Evolutionary conservation across 306 rosid genomes (phyloP).

Genomic region (Cicer bijugum): DNA sequence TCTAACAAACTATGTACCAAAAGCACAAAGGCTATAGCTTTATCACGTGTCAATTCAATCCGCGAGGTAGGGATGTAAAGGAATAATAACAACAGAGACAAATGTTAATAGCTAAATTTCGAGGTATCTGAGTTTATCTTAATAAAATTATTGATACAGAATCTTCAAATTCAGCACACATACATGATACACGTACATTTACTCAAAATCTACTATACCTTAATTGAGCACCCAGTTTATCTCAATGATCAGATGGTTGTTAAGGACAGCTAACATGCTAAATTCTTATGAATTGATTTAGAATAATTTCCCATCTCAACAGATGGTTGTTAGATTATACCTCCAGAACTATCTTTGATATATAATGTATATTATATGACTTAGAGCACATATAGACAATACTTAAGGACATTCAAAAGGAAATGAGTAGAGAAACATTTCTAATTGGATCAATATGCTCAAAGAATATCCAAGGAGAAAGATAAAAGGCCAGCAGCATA

Average conservation of each 20-base stretch:
- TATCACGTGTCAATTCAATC: conserved; percentile 21
- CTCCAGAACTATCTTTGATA: conserved; percentile 4
- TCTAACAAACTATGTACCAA: conserved; percentile 13
- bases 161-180: conserved; percentile 32
- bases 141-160: conserved; percentile 8
- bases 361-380: conserved; percentile 1
- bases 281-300: not conserved
- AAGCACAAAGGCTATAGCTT: not conserved
- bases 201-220: not conserved
- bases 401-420: conserved; percentile 2
- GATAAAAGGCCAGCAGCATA: not conserved
- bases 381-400: not conserved
- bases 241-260: conserved; percentile 3
- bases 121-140: conserved; percentile 6
- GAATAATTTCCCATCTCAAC: conserved; percentile 1
- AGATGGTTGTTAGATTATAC: conserved; percentile 8
- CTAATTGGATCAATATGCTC: conserved; percentile 20
- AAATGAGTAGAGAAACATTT: conserved; percentile 9
- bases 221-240: conserved; percentile 30
- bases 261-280: conserved; percentile 12
- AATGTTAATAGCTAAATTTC: conserved; percentile 25
- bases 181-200: not conserved
- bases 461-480: not conserved
- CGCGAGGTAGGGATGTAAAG: conserved; percentile 6
- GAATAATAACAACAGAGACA: conserved; percentile 23